These are phyloP conservation scores for Babesia ovata DNA, from an alignment of 169 alveolate genomes.

Conservation along the genomic window DNA sequence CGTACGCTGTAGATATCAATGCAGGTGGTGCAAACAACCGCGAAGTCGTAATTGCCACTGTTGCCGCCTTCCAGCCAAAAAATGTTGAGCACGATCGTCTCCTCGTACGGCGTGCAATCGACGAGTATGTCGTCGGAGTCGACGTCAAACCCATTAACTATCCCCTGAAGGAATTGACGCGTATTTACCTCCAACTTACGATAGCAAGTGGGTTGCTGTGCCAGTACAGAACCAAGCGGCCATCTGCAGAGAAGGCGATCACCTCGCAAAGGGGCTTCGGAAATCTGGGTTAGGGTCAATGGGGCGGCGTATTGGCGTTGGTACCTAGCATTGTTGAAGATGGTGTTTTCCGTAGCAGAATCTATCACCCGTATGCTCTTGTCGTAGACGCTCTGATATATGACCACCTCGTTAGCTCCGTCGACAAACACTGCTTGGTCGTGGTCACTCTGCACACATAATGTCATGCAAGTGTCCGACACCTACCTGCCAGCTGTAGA, in stretches of 20 bases:
- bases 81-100: constrained; percentile 55
- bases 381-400: constrained; percentile 59
- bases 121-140: constrained; percentile 39
- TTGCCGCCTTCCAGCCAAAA: constrained; percentile 52
- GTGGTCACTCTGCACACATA: constrained; percentile 41
- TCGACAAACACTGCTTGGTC: constrained; percentile 57
- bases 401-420: constrained; percentile 34
- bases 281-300: constrained; percentile 8
- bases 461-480: not conserved
- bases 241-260: constrained; percentile 45
- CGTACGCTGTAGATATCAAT: constrained; percentile 49
- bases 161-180: constrained; percentile 15
- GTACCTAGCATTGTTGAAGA: constrained; percentile 44
- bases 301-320: not conserved
- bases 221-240: constrained; percentile 53
- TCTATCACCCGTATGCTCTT: constrained; percentile 54
- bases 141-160: constrained; percentile 2
- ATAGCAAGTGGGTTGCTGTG: constrained; percentile 52
- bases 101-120: constrained; percentile 49
- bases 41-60: constrained; percentile 32
- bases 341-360: constrained; percentile 5
- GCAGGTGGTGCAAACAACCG: constrained; percentile 49
- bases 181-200: constrained; percentile 5
- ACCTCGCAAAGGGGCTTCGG: constrained; percentile 53
- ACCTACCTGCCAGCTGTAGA: constrained; percentile 64